phyloP scores from a whole-genome alignment of 306 rosid genomes.

The Cicer judaicum region DNA sequence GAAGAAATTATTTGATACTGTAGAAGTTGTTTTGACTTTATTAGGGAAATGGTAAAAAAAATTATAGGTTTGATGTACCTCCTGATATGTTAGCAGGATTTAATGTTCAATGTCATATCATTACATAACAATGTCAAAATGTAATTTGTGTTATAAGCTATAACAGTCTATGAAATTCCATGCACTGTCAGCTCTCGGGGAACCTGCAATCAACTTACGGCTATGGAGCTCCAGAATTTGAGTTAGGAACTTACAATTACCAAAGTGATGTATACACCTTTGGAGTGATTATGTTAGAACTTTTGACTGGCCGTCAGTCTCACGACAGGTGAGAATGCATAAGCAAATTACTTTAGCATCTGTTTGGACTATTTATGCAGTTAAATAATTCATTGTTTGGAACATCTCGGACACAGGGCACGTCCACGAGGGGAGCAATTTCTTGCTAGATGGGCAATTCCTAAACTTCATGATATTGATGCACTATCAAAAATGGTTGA shows the following conservation, averaged over 20 bases:
- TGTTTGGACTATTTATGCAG: constrained; percentile 3
- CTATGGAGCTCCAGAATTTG: constrained; percentile 97
- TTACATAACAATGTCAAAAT: constrained; percentile 1
- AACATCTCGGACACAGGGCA: constrained; percentile 56
- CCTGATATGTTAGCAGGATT: constrained; percentile 3
- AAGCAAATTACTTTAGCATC: neutral
- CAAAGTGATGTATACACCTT: constrained; percentile 91
- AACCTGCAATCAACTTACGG: constrained; percentile 74
- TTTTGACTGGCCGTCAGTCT: constrained; percentile 87
- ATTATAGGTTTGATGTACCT: neutral
- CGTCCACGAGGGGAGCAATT: constrained; percentile 82
- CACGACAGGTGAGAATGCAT: constrained; percentile 72
- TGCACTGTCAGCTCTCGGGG: constrained; percentile 81
- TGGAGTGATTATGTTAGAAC: constrained; percentile 96
- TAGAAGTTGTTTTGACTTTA: neutral
- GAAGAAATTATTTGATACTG: constrained; percentile 41
- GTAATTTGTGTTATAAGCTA: constrained; percentile 30
- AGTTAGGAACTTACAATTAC: constrained; percentile 80
- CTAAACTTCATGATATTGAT: constrained; percentile 94
- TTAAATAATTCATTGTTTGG: constrained; percentile 1
- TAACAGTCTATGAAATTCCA: constrained; percentile 31
- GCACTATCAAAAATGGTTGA: constrained; percentile 96
- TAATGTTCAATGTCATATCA: constrained; percentile 21
- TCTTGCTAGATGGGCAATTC: constrained; percentile 90
- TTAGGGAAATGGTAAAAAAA: neutral